Evolutionary conservation across 2,329 filamentous ascomycete genomes (phyloP).

Genomic region (Paecilomyces sp.): DNA sequence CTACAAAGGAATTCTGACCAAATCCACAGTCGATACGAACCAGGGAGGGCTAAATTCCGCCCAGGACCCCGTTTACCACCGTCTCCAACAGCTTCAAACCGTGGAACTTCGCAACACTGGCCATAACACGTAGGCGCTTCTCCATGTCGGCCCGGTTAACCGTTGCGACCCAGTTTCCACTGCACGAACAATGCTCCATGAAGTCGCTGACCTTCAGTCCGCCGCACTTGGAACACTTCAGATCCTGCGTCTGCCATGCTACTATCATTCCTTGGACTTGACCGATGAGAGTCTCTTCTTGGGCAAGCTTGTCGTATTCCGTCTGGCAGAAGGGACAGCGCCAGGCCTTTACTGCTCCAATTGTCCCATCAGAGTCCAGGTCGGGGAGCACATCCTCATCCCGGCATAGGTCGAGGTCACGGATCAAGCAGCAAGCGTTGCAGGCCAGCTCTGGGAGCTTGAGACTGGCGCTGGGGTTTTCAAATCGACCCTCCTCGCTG

Average conservation of each 20-base stretch:
- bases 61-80: constrained; percentile 61
- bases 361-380: constrained; percentile 19
- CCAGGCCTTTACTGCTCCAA: constrained; percentile 50
- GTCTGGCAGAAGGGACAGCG: constrained; percentile 68
- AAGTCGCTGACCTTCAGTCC: constrained; percentile 77
- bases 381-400: constrained; percentile 72
- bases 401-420: constrained; percentile 86
- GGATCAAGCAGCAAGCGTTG: constrained; percentile 79
- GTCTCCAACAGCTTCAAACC: constrained; percentile 71
- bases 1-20: background rate
- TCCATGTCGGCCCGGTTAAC: constrained; percentile 60
- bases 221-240: constrained; percentile 70
- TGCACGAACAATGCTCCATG: constrained; percentile 93
- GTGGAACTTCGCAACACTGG: constrained; percentile 70
- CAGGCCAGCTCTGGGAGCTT: constrained; percentile 72
- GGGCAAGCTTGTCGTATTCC: constrained; percentile 67
- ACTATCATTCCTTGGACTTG: constrained; percentile 68
- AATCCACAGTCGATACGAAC: background rate
- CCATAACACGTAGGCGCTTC: constrained; percentile 61
- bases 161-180: constrained; percentile 73
- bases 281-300: constrained; percentile 77
- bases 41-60: constrained; percentile 26
- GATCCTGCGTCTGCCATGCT: constrained; percentile 82
- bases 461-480: constrained; percentile 73
- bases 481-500: constrained; percentile 75